Evolutionary conservation across 2,329 filamentous ascomycete species (phyloP), one percentile per base, ranked within the genome.

Genomic region (Escovopsis weberi): DNA sequence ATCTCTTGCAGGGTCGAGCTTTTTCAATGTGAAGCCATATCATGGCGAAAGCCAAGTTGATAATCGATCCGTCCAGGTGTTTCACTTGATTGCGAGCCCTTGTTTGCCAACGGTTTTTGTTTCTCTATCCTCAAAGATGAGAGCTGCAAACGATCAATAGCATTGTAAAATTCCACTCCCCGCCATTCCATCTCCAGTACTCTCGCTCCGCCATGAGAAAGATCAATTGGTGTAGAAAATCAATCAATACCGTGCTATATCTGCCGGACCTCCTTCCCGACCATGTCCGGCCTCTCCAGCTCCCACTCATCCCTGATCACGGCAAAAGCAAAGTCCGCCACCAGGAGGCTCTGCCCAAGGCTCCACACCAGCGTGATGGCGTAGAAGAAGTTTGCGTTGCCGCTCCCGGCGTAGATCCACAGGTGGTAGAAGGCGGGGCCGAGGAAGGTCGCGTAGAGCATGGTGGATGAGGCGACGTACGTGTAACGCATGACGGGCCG

Each of bases 361-460:
- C 86, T 94, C 91, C 91, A 98, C 0, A 98, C 91, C n/a, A 98
- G 67, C 0, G 91, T 98, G 54, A 98, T 96, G 50, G 91, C 91
- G 58, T 98, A 98, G 66, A 98, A 98, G 66, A 98, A 98, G 60
- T 98, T 98, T 45, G 91, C 91, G 55, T 98, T 98, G 26, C 91
- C 91, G 44, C 87, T 94, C 40, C 91, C 91, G 2, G 91, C 91
- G 57, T 96, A 98, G 45, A 98, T 89, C 91, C 91, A 98, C 5
- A 98, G 69, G 58, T 98, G 81, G 59, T 96, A 94, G 59, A 98
- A 98, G 0, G 88, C 87, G 1, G 91, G 91, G 0, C 91, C 91
- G 0, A 98, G 72, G 48, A 94, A 80, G 3, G 81, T 82, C 23
- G 86, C 81, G 60, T 98, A 98, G 9, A 96, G 66, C 34, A 98